Base-by-base conservation (phyloP, 2,329 filamentous ascomycete genomes). In the Ceratocystis cacaofunesta region DNA sequence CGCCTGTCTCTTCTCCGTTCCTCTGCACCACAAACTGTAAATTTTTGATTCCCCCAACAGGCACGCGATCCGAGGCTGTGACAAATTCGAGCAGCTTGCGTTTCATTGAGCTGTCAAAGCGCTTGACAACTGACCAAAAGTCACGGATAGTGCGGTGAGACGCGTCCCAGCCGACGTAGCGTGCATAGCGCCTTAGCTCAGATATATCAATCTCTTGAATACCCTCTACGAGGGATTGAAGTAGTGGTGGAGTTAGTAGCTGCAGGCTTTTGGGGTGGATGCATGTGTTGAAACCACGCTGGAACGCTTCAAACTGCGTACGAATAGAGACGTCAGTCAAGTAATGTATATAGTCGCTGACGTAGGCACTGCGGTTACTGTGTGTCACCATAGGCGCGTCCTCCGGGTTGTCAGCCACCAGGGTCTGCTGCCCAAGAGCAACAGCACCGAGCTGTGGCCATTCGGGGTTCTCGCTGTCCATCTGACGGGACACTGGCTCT, bases 41-140 rank as follows among this genome's bases (percentile, higher is more conserved):
- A 70, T 88, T 90, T 68, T 83, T 82, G 72, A 92, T 85, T 2
- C 94, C 94, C 22, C 89, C 91, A 0, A 96, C 89, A 0, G 94
- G 94, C 1, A 97, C 83, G 1, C 94, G 83, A 72, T 96, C 92
- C 70, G 87, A 92, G 0, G 92, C 92, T 15, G 94, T 99, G 36
- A 99, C 92, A 71, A 99, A 99, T 73, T 96, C 91, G 41, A 99
- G 79, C 43, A 99, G 77, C 70, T 84, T 85, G 63, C 85, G 82
- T 74, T 87, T 87, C 79, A 92, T 87, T 57, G 82, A 79, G 17
- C 86, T 80, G 67, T 84, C 80, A 72, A 83, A 94, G 44, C 73
- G 75, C 69, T 82, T 82, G 0, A 96, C 88, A 6, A 96, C 81
- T 12, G 80, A 80, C 94, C 94, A 99, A 73, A 99, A 97, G 70